Evolutionary conservation across 2,329 filamentous ascomycete genomes (phyloP).

Genomic region (Thermoascus crustaceus): DNA sequence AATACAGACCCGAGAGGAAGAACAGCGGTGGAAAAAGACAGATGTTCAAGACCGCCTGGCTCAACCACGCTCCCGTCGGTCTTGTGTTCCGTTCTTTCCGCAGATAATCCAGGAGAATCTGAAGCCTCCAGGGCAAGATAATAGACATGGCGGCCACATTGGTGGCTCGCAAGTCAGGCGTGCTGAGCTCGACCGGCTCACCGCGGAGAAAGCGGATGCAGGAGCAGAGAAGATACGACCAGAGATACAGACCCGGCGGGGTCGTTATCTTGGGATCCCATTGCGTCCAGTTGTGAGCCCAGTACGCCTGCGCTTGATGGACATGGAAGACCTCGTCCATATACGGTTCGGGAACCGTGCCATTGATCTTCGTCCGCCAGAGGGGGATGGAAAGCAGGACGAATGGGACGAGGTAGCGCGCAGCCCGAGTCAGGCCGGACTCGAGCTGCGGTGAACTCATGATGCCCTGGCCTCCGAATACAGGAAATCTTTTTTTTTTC

Average conservation of each 20-base stretch:
- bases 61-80: constrained; percentile 25
- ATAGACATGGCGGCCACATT: constrained; percentile 30
- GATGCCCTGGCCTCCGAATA: constrained; percentile 5
- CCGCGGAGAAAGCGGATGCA: constrained; percentile 15
- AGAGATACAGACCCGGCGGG: constrained; percentile 69
- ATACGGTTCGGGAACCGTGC: constrained; percentile 49
- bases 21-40: constrained; percentile 81
- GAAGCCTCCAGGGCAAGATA: constrained; percentile 43
- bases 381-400: constrained; percentile 24
- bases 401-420: constrained; percentile 30
- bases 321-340: constrained; percentile 57
- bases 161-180: constrained; percentile 28
- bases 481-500: too few relatives aligned
- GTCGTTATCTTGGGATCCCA: constrained; percentile 99
- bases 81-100: constrained; percentile 25
- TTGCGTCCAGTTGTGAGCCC: constrained; percentile 59
- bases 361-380: constrained; percentile 41
- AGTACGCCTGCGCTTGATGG: constrained; percentile 84
- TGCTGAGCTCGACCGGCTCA: constrained; percentile 24
- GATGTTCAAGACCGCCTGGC: constrained; percentile 60
- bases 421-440: constrained; percentile 26
- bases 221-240: constrained; percentile 40
- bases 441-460: constrained; percentile 24
- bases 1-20: constrained; percentile 93
- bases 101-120: constrained; percentile 44